A percentile compares a stretch with the other conserved stretches of the same genome.
Conservation (phyloP, 208 protist genomes). For the Acanthamoeba castellanii region DNA sequence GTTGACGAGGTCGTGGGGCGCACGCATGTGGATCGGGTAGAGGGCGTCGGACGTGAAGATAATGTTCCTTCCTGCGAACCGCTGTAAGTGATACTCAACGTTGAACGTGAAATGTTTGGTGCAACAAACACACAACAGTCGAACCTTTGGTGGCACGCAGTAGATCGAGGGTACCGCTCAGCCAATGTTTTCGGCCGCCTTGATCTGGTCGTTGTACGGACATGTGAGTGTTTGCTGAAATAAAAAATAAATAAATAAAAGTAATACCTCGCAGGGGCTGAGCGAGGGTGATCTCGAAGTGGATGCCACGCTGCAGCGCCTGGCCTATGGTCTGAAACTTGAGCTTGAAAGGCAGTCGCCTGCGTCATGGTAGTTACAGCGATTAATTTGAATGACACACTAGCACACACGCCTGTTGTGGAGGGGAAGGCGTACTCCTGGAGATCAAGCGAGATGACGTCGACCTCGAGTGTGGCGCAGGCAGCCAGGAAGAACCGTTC, state of each 20-base stretch:
- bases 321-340: conserved; percentile 11
- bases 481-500: background rate
- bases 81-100: background rate
- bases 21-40: background rate
- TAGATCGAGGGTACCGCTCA: conserved; percentile 1
- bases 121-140: background rate
- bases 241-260: background rate
- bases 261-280: background rate
- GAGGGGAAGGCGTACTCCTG: background rate
- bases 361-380: background rate
- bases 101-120: background rate
- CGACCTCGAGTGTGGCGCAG: conserved; percentile 24
- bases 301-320: conserved; percentile 36
- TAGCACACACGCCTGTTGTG: no score
- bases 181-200: background rate
- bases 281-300: conserved; percentile 38
- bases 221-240: background rate
- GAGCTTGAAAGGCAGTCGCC: conserved; percentile 42
- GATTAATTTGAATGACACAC: background rate
- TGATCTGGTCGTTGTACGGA: no score
- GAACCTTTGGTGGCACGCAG: conserved; percentile 19
- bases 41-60: background rate
- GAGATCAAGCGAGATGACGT: conserved; percentile 62
- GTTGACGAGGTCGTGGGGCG: conserved; percentile 45
- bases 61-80: background rate